Evolutionary conservation across 768 basidiomycete genomes (phyloP).

Genomic region (Tephrocybe sp.): DNA sequence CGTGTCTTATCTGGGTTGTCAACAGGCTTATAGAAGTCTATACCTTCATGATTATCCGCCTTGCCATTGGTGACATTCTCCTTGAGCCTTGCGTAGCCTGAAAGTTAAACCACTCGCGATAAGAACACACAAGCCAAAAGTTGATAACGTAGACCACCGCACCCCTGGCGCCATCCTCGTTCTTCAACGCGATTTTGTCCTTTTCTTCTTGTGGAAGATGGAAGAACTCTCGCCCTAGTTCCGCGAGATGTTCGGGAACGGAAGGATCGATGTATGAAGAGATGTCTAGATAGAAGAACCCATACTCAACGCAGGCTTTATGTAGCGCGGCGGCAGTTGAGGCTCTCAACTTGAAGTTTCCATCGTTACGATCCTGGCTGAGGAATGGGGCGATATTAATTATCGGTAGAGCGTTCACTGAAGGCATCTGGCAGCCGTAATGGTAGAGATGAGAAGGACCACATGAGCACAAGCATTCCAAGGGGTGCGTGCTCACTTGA

Average conservation of each 20-base stretch:
- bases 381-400: constrained; percentile 74
- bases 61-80: constrained; percentile 88
- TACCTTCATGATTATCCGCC: constrained; percentile 81
- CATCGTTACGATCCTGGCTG: constrained; percentile 28
- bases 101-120: neutral
- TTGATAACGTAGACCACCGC: neutral
- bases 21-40: constrained; percentile 82
- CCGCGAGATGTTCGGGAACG: constrained; percentile 66
- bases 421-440: constrained; percentile 12
- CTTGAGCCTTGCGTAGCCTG: constrained; percentile 79
- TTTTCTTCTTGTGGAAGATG: constrained; percentile 72
- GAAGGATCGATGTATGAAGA: constrained; percentile 52
- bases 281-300: constrained; percentile 89
- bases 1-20: constrained; percentile 67
- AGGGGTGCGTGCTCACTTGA: neutral
- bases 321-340: constrained; percentile 62
- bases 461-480: neutral
- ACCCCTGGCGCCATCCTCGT: constrained; percentile 82
- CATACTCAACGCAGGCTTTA: constrained; percentile 71
- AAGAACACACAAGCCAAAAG: neutral
- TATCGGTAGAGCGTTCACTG: constrained; percentile 52
- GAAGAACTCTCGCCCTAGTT: constrained; percentile 75
- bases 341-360: constrained; percentile 40
- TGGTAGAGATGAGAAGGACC: neutral
- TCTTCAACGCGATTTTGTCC: constrained; percentile 64